A percentile compares a stretch with the other conserved stretches of the same genome.
These are phyloP conservation scores for Starmera quercuum DNA, from an alignment of 805 yeast species.

Conservation along the genomic window DNA sequence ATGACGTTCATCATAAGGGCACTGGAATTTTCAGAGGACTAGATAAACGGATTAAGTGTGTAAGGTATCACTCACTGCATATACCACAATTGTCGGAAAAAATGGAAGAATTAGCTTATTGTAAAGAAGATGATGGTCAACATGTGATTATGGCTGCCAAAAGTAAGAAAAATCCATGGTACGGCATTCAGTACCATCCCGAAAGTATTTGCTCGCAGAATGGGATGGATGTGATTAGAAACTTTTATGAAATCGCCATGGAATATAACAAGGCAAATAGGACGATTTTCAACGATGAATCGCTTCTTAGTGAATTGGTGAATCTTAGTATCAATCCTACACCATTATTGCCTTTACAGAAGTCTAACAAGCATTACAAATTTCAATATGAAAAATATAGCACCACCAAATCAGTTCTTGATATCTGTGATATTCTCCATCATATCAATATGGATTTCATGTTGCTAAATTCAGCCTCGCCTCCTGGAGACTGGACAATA, in stretches of 20 bases:
- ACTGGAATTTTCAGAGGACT: conserved; percentile 33
- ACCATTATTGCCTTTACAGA: no score
- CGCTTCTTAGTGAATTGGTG: conserved; percentile 3
- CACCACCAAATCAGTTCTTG: conserved; percentile 24
- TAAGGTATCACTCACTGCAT: conserved; percentile 83
- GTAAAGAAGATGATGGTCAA: conserved; percentile 31
- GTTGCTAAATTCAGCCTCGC: conserved; percentile 68
- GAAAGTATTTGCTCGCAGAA: conserved; percentile 79
- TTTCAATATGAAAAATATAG: no score
- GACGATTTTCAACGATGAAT: conserved; percentile 11
- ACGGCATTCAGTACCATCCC: conserved; percentile 96
- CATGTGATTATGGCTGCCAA: conserved; percentile 72
- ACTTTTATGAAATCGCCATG: conserved; percentile 36
- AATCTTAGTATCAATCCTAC: conserved; percentile 5
- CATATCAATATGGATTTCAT: conserved; percentile 37
- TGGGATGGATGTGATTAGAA: conserved; percentile 53
- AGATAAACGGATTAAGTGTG: conserved; percentile 49
- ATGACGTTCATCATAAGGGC: conserved; percentile 23
- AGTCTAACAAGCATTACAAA: no score
- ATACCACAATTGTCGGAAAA: conserved; percentile 25
- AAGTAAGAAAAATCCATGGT: conserved; percentile 59
- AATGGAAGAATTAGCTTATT: conserved; percentile 55
- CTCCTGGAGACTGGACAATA: conserved; percentile 85
- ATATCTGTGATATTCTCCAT: conserved; percentile 42
- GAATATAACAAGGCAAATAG: conserved; percentile 16